These are phyloP conservation scores for Candida tibetensis DNA, from an alignment of 805 yeast species.

Conservation along the genomic window DNA sequence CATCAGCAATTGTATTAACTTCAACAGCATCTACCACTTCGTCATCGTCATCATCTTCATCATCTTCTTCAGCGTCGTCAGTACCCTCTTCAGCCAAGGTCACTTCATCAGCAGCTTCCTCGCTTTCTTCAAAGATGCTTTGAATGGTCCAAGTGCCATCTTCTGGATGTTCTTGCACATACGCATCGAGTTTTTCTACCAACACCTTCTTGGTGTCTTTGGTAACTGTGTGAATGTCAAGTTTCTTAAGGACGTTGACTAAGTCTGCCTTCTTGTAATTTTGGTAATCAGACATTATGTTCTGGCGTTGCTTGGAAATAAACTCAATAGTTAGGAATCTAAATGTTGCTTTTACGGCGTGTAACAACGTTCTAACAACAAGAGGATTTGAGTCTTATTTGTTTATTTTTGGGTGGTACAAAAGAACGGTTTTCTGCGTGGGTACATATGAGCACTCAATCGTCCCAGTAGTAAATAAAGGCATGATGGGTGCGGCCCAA, in stretches of 20 bases:
- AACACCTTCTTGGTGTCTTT: conserved; percentile 43
- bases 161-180: conserved; percentile 25
- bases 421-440: neutral
- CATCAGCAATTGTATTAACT: conserved; percentile 7
- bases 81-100: conserved; percentile 17
- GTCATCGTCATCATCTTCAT: conserved; percentile 7
- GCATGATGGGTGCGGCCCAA: neutral
- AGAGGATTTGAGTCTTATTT: neutral
- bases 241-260: conserved; percentile 31
- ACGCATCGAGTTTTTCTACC: conserved; percentile 35
- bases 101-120: conserved; percentile 19
- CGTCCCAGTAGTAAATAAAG: neutral
- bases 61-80: conserved; percentile 11
- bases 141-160: conserved; percentile 20
- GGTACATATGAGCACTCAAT: neutral
- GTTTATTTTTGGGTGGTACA: neutral
- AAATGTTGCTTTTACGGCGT: too few species aligned
- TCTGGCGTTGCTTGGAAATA: too few species aligned
- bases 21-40: conserved; percentile 10
- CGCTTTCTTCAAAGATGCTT: conserved; percentile 16
- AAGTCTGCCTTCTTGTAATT: conserved; percentile 41
- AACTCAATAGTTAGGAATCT: too few species aligned
- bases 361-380: neutral
- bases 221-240: conserved; percentile 31
- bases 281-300: conserved; percentile 36